Base-by-base conservation (phyloP, 169 alveolate genomes). In the Plasmodium gonderi region DNA sequence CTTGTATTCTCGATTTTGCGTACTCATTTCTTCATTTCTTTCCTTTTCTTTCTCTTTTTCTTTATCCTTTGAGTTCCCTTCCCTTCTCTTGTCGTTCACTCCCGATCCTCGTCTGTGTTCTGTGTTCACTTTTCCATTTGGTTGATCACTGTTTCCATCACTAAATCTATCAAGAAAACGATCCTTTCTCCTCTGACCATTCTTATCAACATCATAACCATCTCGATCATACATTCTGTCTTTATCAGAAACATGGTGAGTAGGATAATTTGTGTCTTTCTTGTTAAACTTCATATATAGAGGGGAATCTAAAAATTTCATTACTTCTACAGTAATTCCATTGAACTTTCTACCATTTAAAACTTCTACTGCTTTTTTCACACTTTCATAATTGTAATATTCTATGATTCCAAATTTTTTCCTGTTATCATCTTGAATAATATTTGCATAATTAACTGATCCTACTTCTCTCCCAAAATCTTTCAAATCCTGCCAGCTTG, bases 381-480 rank as follows among this genome's bases (percentile, higher is more conserved):
- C 94, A 7, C 95, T 93, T 42, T 94, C 95, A 11, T 94, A 95
- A 67, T 95, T 94, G 23, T 95, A 74, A 90, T 91, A 96, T 77
- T 96, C 98, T 31, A 96, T 95, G 2, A 96, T 94, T 1, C 98
- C 98, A 79, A 89, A 96, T 14, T 36, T 69, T 72, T 82, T 80
- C 7, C 64, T 82, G 17, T 81, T 44, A 47, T 96, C 96, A 65
- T 94, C 93, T 0, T 95, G 95, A 54, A 96, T 81, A 64, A 96
- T 94, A 31, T 96, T 95, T 0, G 98, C 97, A 90, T 96, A 96
- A 23, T 91, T 94, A 0, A 96, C 98, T 44, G 95, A 97, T 0
- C 98, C 98, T 2, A 97, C 97, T 79, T 96, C 98, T 17, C 98
- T 93, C 9, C 96, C 98, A 68, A 96, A 96, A 68, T 96, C 98